Base-by-base conservation (phyloP, 768 basidiomycete genomes). In the Chlorophyllum brunneum region DNA sequence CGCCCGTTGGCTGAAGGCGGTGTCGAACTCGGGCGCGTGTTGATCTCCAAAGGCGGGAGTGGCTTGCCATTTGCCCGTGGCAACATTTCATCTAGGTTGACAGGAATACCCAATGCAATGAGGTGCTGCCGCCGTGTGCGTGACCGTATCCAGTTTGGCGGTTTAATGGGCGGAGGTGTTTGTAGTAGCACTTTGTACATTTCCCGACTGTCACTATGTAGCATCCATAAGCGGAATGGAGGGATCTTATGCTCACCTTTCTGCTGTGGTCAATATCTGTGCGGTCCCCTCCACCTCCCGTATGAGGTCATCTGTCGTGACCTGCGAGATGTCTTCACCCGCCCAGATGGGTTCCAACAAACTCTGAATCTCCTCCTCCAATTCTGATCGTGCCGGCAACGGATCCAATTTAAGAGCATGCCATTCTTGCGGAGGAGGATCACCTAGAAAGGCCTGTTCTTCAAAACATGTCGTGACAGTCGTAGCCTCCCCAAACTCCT, bases 91-190 rank as follows among this genome's bases (percentile, higher is more conserved):
- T 98, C 95, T 5, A 98, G 75, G 63, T 98, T 98, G 47, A 98
- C 90, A 3, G 95, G 95, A 40, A 98, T 86, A 20, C 95, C 95
- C 22, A 98, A 81, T 10, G 91, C 71, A 55, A 95, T 95, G 42
- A 98, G 75, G 61, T 97, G 92, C 63, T 93, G 92, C 42, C 93
- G 75, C 51, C 95, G 82, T 64, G 92, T 93, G 38, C 89, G 82
- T 51, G 93, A 95, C 41, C 92, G 85, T 45, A 85, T 94, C 95
- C 95, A 98, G 60, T 91, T 95, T 48, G 92, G 85, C n/a, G 90
- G 86, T 64, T 87, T 84, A 39, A 81, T 85, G 8, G 85, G 80
- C 29, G 89, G 85, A 2, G 87, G 83, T 1, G 85, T 78, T 57
- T 86, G 78, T 33, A 91, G 64, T 15, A 95, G 76, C 54, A 77